phyloP scores from a whole-genome alignment of 129 eudicot species.

The Oenanthe sinensis region DNA sequence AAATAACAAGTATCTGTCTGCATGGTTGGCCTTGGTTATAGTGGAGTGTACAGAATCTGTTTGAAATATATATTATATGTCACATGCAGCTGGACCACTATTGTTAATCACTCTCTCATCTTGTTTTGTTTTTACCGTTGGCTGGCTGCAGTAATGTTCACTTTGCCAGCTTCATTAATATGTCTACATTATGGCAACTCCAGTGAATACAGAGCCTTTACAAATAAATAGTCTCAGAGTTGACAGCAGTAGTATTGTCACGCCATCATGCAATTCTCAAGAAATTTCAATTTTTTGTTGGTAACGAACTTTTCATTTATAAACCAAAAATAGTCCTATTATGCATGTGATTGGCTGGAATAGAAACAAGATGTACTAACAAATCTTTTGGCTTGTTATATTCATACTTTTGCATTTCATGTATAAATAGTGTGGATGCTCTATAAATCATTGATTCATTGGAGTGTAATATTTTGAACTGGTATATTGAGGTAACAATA shows the following conservation, averaged over 20 bases:
- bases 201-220: not conserved
- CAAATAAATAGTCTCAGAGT: not conserved
- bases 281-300: not conserved
- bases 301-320: not conserved
- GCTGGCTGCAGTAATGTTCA: not conserved
- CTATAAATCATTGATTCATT: not conserved
- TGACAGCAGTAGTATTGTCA: not conserved
- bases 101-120: not conserved
- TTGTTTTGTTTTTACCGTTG: not conserved
- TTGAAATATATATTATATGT: not conserved
- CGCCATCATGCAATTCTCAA: not conserved
- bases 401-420: not conserved
- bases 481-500: not conserved
- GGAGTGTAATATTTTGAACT: not conserved
- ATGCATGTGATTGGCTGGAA: not conserved
- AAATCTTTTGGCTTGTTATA: not conserved
- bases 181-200: not conserved
- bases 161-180: not conserved
- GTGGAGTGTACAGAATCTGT: not conserved
- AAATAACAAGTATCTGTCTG: not conserved
- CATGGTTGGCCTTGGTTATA: constrained; percentile 5
- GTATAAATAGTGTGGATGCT: not conserved
- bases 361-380: not conserved
- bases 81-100: constrained; percentile 9
- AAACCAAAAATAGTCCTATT: not conserved